phyloP scores from a whole-genome alignment of 768 basidiomycete genomes.

The Sutorius australiensis region DNA sequence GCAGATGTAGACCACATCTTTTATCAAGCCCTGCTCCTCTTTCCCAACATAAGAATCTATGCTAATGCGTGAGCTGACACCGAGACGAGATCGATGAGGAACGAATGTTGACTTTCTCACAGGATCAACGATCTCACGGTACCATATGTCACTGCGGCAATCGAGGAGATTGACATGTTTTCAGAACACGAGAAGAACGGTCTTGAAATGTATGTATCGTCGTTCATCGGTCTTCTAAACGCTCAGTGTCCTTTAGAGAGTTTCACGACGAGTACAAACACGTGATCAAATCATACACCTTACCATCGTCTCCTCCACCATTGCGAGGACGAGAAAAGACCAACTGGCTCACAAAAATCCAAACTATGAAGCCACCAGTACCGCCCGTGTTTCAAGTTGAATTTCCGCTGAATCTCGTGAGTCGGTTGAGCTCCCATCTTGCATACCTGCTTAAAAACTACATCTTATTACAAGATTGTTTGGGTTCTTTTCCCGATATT shows the following conservation, averaged over 20 bases:
- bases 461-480: constrained; percentile 39
- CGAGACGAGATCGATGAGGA: not conserved
- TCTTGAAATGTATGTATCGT: constrained; percentile 52
- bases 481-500: constrained; percentile 60
- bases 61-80: constrained; percentile 69
- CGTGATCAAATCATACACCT: constrained; percentile 50
- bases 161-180: constrained; percentile 68
- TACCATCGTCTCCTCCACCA: constrained; percentile 44
- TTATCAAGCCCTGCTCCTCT: constrained; percentile 63
- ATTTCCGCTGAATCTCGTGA: constrained; percentile 72
- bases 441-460: not conserved
- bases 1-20: constrained; percentile 61
- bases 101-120: not conserved
- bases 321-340: constrained; percentile 37
- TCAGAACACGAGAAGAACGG: constrained; percentile 51
- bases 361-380: constrained; percentile 41
- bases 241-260: constrained; percentile 37
- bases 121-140: constrained; percentile 77
- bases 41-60: constrained; percentile 69
- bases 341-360: constrained; percentile 44
- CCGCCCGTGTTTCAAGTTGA: constrained; percentile 56
- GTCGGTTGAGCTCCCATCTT: constrained; percentile 20
- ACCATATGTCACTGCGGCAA: constrained; percentile 75
- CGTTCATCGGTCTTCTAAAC: constrained; percentile 1
- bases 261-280: constrained; percentile 54